phyloP scores from a whole-genome alignment of 2,329 filamentous ascomycete species.

The Alternaria dauci region DNA sequence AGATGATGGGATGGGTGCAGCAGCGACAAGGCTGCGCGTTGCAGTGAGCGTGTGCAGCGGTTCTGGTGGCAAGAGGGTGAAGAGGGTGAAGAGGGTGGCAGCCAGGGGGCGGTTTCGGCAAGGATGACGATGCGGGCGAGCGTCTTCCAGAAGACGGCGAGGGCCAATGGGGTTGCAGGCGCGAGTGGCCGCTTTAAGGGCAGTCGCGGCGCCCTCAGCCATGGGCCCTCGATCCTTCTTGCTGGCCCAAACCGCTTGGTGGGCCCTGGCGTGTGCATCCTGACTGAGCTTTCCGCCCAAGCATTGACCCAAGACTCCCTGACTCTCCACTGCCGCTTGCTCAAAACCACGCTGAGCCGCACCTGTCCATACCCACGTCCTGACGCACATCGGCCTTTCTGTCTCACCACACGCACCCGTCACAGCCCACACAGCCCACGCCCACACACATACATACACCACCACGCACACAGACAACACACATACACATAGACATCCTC shows the following conservation, averaged over 20 bases:
- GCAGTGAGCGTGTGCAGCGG: too few species aligned
- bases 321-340: conserved; percentile 29
- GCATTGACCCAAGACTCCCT: conserved; percentile 29
- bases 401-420: conserved; percentile 33
- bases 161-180: conserved; percentile 10
- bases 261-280: conserved; percentile 24
- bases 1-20: not conserved
- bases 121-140: conserved; percentile 23
- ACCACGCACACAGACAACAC: too few species aligned
- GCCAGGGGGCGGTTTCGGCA: conserved; percentile 17
- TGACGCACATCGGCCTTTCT: conserved; percentile 25
- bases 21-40: too few species aligned
- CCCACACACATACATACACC: too few species aligned
- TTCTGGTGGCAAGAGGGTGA: too few species aligned
- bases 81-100: too few species aligned
- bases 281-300: conserved; percentile 32
- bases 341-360: conserved; percentile 52
- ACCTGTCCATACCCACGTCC: conserved; percentile 31
- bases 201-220: conserved; percentile 11
- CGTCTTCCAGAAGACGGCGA: conserved; percentile 31
- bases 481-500: too few species aligned
- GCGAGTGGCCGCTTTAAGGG: conserved; percentile 25
- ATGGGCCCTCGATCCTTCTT: conserved; percentile 13
- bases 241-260: conserved; percentile 27
- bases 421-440: conserved; percentile 15